phyloP scores from a whole-genome alignment of 2,329 filamentous ascomycete genomes.

The Zymoseptoria ardabiliae region DNA sequence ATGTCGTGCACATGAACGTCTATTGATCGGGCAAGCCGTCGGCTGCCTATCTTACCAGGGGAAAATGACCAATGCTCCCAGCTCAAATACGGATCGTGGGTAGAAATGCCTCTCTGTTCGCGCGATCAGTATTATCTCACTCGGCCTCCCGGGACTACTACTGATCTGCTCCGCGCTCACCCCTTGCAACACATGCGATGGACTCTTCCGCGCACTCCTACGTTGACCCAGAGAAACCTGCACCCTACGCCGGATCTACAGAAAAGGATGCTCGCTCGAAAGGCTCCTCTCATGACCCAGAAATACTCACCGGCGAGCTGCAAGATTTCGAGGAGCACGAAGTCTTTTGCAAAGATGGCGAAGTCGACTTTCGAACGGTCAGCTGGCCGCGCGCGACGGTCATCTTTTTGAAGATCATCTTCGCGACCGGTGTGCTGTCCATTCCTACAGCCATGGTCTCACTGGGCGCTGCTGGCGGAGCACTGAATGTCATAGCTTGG shows the following conservation, averaged over 20 bases:
- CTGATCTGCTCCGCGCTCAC: too few relatives aligned
- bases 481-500: constrained; percentile 43
- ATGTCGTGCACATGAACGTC: background rate
- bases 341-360: constrained; percentile 44
- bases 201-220: background rate
- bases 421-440: constrained; percentile 44
- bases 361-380: constrained; percentile 48
- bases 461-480: constrained; percentile 42
- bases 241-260: background rate
- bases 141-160: background rate
- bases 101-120: background rate
- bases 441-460: constrained; percentile 44
- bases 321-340: constrained; percentile 35
- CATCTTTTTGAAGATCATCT: constrained; percentile 49
- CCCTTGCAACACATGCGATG: background rate
- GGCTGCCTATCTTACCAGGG: background rate
- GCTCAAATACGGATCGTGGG: background rate
- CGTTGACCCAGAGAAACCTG: background rate
- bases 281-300: constrained; percentile 11
- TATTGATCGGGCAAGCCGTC: background rate
- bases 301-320: constrained; percentile 18
- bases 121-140: background rate
- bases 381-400: constrained; percentile 46
- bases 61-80: background rate
- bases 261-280: background rate